Percentiles rank a stretch among this genome's conserved stretches.
Evolutionary conservation across 2,329 filamentous ascomycete genomes (phyloP).

Genomic region (Curvularia sp.): DNA sequence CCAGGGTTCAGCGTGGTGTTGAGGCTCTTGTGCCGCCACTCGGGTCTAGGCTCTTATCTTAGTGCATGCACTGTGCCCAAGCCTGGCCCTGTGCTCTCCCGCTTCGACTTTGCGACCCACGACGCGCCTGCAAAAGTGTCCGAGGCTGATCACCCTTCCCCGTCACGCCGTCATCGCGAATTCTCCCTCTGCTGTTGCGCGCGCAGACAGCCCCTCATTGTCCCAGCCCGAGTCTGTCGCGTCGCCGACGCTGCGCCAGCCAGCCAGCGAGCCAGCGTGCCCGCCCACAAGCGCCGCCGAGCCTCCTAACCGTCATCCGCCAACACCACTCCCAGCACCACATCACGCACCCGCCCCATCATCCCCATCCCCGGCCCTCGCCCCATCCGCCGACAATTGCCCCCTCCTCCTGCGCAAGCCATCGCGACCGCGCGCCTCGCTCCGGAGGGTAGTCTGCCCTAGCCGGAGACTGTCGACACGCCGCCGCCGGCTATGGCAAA

Average conservation of each 20-base stretch:
- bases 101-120: slow-evolving; percentile 24
- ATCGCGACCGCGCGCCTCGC: slow-evolving; percentile 40
- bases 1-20: slow-evolving; percentile 22
- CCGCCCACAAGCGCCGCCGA: slow-evolving; percentile 18
- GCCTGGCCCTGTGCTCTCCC: slow-evolving; percentile 22
- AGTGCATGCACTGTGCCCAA: slow-evolving; percentile 20
- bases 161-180: slow-evolving; percentile 19
- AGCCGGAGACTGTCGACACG: slow-evolving; percentile 39
- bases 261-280: background rate
- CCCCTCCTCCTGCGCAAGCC: slow-evolving; percentile 29
- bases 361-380: slow-evolving; percentile 21
- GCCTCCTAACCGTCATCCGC: slow-evolving; percentile 29
- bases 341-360: slow-evolving; percentile 20
- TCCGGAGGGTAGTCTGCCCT: slow-evolving; percentile 28
- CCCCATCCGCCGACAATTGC: slow-evolving; percentile 23
- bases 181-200: slow-evolving; percentile 13
- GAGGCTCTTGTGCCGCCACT: slow-evolving; percentile 14
- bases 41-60: slow-evolving; percentile 31
- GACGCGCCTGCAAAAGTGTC: slow-evolving; percentile 29
- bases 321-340: slow-evolving; percentile 24
- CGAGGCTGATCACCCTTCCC: slow-evolving; percentile 30
- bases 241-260: slow-evolving; percentile 14
- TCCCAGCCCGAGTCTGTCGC: slow-evolving; percentile 6
- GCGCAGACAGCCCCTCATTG: slow-evolving; percentile 6
- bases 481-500: slow-evolving; percentile 19